Conservation (phyloP, 163 green algal species). For the Scenedesmus sp. region DNA sequence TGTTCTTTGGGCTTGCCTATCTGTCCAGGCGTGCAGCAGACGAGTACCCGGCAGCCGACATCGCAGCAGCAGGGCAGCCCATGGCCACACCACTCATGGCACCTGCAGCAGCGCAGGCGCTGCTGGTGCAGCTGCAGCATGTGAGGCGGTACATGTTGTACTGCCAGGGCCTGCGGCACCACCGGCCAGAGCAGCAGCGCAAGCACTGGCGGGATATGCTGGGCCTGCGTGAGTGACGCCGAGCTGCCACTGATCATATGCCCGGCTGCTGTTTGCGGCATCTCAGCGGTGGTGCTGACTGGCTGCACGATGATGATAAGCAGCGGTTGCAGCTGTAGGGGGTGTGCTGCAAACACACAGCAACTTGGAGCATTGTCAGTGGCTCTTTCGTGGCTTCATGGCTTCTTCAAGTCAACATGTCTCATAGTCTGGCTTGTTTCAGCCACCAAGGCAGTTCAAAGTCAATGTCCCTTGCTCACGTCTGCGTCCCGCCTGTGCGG, state of each 20-base stretch:
- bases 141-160: slow-evolving; percentile 82
- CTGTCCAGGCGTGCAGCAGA: slow-evolving; percentile 70
- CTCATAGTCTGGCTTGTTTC: too few species aligned
- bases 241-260: background rate
- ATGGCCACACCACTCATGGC: background rate
- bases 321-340: too few species aligned
- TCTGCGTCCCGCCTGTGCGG: too few species aligned
- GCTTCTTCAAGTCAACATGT: too few species aligned
- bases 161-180: slow-evolving; percentile 82
- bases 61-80: slow-evolving; percentile 61
- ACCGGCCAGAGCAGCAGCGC: slow-evolving; percentile 64
- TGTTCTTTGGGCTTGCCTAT: slow-evolving; percentile 90
- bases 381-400: too few species aligned
- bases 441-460: too few species aligned
- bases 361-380: too few species aligned
- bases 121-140: slow-evolving; percentile 71
- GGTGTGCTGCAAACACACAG: too few species aligned
- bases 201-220: slow-evolving; percentile 63
- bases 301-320: too few species aligned
- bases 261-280: background rate
- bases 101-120: background rate
- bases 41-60: slow-evolving; percentile 77
- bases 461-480: too few species aligned
- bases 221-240: slow-evolving; percentile 11
- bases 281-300: too few species aligned